Evolutionary conservation across 2,329 filamentous ascomycete species (phyloP), one percentile per base, ranked within the genome.

Genomic region (Calonectria leucothoes): DNA sequence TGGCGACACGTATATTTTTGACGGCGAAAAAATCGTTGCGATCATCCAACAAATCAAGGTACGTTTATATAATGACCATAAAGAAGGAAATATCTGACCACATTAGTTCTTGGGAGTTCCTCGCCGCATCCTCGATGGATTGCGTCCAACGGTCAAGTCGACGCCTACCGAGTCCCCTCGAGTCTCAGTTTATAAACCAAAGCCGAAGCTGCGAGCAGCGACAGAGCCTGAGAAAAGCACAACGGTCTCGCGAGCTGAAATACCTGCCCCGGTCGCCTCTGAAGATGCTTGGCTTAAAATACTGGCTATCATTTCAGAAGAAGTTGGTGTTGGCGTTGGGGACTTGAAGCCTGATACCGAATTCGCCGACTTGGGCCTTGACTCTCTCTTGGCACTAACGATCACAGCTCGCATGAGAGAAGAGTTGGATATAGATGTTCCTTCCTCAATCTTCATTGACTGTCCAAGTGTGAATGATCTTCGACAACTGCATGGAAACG

Each of bases 251-350:
- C 3, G 6, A 39, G 3, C 55, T 10, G 14, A 37, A 23, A 14
- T 7, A 23, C 7, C 39, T 20, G 8, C 77, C 77, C 45, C 65
- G 20, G 29, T 23, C 4, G 14, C 33, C 4, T 45, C 74, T 6
- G n/a, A 66, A 5, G 25, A 51, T 11, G 51, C 33, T 27, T 78
- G 76, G 74, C 25, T 73, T 23, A 51, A 68, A 1, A 76, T 77
- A 31, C 45, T 72, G 81, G 84, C 59, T 83, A 86, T 75, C 85
- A 87, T 80, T 80, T 91, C 92, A n/a, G 87, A 89, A 45, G 93
- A 94, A 82, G 94, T 94, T 89, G 92, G 92, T 71, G 91, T 94
- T n/a, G 90, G 92, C 29, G 86, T 93, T 14, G 90, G 92, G 35
- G 92, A 94, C 77, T 86, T 91, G 35, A 82, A 89, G 4, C 88